Base-by-base conservation (phyloP, 2,329 filamentous ascomycete species). In the Hymenoscyphus fraxineus region DNA sequence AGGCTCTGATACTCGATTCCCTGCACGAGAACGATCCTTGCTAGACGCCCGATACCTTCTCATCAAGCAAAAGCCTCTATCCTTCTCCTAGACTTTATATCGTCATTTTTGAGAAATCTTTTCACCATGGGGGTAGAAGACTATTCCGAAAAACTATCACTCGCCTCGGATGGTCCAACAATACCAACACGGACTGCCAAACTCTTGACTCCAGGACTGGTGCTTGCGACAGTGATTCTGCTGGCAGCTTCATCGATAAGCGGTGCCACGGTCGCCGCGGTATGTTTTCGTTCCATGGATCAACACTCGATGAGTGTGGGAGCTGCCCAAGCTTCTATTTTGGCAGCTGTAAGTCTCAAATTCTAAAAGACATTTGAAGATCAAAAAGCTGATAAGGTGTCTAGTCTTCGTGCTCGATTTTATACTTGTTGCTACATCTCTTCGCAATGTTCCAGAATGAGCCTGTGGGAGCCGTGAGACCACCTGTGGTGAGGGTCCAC, bases 351-450 rank as follows among this genome's bases (percentile, higher is more conserved):
- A 54, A 69, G 70, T 65, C n/a, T 40, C 27, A 13, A 56, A 6
- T 47, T 7, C 7, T 12, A 4, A 16, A 15, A 54, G 27, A 9
- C 9, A 58, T 39, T n/a, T 15, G 6, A 19, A 13, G 59, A 16
- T 27, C 19, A 44, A 16, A 47, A 10, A 32, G 27, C 31, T 56
- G n/a, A n/a, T 61, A 16, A n/a, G 35, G 22, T 6, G 3, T 39
- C 19, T 27, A 73, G 72, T 66, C 69, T 19, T 55, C 61, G 6
- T 47, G 69, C 19, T 70, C 70, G 15, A 60, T 70, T 13, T 22
- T 63, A 9, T 73, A 73, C 40, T n/a, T 72, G 3, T 12, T 70
- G 12, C 58, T 72, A 2, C 71, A 73, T 57, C 38, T 60, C 1
- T 22, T 66, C 2, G 68, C 67, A 16, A 68, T 65, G 12, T 65